Conservation (phyloP, 2,329 filamentous ascomycete genomes). For the Phialophora macrospora region DNA sequence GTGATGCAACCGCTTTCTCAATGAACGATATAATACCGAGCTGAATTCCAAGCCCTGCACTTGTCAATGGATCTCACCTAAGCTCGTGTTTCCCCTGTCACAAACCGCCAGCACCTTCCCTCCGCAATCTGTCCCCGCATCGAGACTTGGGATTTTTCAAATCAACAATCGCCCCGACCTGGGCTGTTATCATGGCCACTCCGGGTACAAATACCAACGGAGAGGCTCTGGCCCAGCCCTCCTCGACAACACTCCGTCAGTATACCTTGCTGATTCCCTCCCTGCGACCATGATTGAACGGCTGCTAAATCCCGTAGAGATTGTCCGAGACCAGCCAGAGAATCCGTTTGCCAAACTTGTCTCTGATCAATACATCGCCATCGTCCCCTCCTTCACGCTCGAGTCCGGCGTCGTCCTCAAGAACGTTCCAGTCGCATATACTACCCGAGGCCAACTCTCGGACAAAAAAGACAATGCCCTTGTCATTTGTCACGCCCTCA, state of each 20-base stretch:
- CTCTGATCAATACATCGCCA: conserved; percentile 82
- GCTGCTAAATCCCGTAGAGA: conserved; percentile 63
- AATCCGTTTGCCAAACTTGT: conserved; percentile 90
- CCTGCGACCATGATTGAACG: conserved; percentile 37
- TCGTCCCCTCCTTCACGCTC: conserved; percentile 86
- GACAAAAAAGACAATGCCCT: conserved; percentile 64
- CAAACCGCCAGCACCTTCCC: background rate
- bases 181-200: conserved; percentile 24
- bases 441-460: conserved; percentile 63
- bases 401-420: conserved; percentile 84
- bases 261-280: conserved; percentile 37
- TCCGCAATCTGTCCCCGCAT: background rate
- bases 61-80: conserved; percentile 22
- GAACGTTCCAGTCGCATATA: conserved; percentile 73
- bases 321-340: conserved; percentile 71
- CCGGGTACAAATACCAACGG: conserved; percentile 20
- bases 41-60: background rate
- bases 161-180: background rate
- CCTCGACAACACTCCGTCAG: conserved; percentile 45
- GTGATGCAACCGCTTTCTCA: background rate
- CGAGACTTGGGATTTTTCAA: background rate
- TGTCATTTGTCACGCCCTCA: conserved; percentile 63
- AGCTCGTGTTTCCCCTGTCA: conserved; percentile 5
- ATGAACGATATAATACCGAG: background rate
- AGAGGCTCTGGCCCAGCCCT: conserved; percentile 13